phyloP scores from a whole-genome alignment of 495 filamentous ascomycete genomes.

The Tuber indicum region DNA sequence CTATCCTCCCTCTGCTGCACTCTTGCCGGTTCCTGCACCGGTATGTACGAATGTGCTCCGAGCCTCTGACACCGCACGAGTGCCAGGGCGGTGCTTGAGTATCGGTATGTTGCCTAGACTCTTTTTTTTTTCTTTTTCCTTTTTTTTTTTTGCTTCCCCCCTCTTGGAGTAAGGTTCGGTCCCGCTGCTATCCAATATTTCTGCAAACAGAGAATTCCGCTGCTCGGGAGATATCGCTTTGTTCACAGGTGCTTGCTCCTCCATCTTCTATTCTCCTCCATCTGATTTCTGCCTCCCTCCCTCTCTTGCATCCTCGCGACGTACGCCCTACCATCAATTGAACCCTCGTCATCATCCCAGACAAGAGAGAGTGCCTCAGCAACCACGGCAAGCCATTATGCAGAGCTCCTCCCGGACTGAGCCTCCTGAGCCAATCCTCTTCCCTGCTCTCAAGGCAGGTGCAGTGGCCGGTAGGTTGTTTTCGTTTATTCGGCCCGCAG shows the following conservation, averaged over 20 bases:
- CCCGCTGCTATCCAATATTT: not conserved
- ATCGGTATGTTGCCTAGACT: not conserved
- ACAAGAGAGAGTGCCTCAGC: not conserved
- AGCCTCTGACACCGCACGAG: not conserved
- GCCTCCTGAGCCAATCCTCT: conserved; percentile 34
- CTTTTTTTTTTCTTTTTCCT: no score
- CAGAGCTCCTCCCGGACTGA: conserved; percentile 8
- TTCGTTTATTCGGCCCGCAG: conserved; percentile 18
- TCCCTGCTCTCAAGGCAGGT: conserved; percentile 50
- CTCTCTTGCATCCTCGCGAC: not conserved
- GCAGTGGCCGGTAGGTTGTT: conserved; percentile 50
- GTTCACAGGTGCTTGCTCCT: not conserved
- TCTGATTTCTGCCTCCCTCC: not conserved
- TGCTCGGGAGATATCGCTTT: not conserved
- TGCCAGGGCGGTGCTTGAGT: no score
- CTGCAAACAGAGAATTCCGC: not conserved
- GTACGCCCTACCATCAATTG: not conserved
- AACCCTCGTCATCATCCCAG: not conserved
- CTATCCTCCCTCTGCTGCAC: not conserved
- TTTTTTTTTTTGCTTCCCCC: not conserved
- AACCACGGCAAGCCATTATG: conserved; percentile 15
- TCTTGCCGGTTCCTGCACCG: not conserved
- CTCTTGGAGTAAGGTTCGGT: not conserved
- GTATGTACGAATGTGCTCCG: not conserved
- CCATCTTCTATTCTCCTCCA: not conserved